Evolutionary conservation across 2,329 filamentous ascomycete genomes (phyloP), one percentile per base, ranked within the genome.

Genomic region (Pyricularia sp.): DNA sequence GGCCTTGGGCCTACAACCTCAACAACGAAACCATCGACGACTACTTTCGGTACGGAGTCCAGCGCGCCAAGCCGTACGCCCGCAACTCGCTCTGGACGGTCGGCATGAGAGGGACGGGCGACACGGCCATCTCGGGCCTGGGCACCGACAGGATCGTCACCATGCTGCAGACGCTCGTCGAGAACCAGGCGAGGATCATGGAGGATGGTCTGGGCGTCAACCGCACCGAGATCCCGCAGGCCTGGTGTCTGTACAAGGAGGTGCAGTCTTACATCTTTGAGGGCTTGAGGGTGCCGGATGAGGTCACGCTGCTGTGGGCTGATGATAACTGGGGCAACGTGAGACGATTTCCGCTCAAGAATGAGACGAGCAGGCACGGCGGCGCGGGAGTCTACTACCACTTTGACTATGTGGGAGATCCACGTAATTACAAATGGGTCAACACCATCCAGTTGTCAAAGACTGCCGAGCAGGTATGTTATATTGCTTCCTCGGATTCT

Each of bases 241-340:
- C 87, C 75, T 90, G 88, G 87, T 89, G 86, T 69, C 75, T 90
- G 67, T 91, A 90, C 75, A 90, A 89, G 71, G 88, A 91, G 71
- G 87, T 91, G 1, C 86, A 88, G 74, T 82, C 83, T 7, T 90
- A 90, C 72, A 84, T 87, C 66, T 83, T 87, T 65, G 78, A 82
- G 19, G 87, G 87, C 1, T 79, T 90, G 71, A 77, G 84, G 64
- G 76, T 79, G 1, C 85, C 87, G 0, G 86, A 89, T 49, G 82
- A 88, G 70, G 82, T 90, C 31, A 89, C 85, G 1, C 76, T 90
- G 28, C 78, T 89, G 4, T 89, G 86, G 82, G 80, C 85, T 0
- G 87, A 89, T 71, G 87, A 90, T 74, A 89, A 88, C 74, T 88
- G 80, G 78, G 86, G 86, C 12, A 86, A 88, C 72, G 80, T 87